These are phyloP conservation scores for Capsella bursapastoris DNA, from an alignment of 345 rosid genomes.

Conservation along the genomic window DNA sequence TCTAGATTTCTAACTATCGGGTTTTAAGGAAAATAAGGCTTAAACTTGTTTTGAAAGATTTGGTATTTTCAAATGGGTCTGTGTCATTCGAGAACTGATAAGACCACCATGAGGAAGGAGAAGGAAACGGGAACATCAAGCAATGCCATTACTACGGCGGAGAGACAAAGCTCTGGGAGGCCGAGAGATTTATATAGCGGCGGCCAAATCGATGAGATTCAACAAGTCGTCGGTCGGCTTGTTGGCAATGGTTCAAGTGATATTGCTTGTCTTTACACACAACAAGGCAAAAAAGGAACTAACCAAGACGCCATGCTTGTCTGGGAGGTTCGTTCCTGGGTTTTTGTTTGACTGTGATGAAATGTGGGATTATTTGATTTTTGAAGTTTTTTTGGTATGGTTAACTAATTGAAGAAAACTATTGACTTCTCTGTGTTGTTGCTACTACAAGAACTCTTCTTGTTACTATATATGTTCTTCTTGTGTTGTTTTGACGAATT, in stretches of 20 bases:
- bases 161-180: slow-evolving; percentile 48
- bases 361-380: neutral
- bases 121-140: slow-evolving; percentile 26
- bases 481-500: neutral
- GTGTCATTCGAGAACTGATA: slow-evolving; percentile 57
- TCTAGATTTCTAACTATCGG: neutral
- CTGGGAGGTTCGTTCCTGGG: slow-evolving; percentile 73
- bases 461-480: slow-evolving; percentile 32
- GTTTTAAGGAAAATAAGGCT: neutral
- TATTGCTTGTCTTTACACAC: slow-evolving; percentile 76
- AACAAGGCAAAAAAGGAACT: slow-evolving; percentile 93
- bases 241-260: slow-evolving; percentile 63
- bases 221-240: slow-evolving; percentile 64
- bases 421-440: slow-evolving; percentile 13
- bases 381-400: neutral
- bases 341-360: slow-evolving; percentile 9
- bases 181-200: slow-evolving; percentile 42
- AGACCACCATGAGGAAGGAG: slow-evolving; percentile 37
- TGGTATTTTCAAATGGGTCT: slow-evolving; percentile 57
- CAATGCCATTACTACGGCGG: slow-evolving; percentile 29
- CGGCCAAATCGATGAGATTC: slow-evolving; percentile 48
- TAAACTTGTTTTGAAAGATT: slow-evolving; percentile 1
- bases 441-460: neutral
- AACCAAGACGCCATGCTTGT: slow-evolving; percentile 98
- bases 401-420: slow-evolving; percentile 11